Conservation (phyloP, 2,329 filamentous ascomycete genomes). For the Trichoderma sp. region DNA sequence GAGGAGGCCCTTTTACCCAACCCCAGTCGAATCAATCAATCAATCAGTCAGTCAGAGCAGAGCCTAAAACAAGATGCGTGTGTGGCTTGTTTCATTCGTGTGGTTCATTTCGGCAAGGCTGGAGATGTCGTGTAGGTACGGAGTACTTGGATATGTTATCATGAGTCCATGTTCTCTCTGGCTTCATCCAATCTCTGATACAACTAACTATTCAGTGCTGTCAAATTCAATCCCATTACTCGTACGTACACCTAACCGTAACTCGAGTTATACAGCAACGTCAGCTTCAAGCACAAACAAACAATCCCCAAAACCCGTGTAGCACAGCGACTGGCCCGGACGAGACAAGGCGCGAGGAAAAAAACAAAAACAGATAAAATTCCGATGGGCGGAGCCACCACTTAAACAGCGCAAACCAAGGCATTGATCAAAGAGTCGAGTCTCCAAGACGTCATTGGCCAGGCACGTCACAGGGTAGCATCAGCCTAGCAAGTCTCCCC, state of each 20-base stretch:
- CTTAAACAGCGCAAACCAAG: not conserved
- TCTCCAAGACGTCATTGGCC: conserved; percentile 1
- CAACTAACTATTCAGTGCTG: too few relatives aligned
- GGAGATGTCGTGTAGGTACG: too few relatives aligned
- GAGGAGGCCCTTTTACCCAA: not conserved
- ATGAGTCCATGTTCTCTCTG: too few relatives aligned
- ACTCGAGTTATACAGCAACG: not conserved
- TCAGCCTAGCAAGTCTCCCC: too few relatives aligned
- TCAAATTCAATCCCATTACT: too few relatives aligned
- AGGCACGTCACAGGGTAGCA: not conserved
- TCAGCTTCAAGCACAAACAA: not conserved
- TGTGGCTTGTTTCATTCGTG: not conserved
- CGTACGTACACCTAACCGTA: too few relatives aligned
- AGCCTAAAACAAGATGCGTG: not conserved
- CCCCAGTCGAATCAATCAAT: not conserved
- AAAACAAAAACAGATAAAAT: not conserved
- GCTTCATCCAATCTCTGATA: not conserved
- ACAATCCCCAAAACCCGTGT: not conserved
- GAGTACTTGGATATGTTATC: not conserved
- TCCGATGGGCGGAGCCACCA: conserved; percentile 1
- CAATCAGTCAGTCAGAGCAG: not conserved
- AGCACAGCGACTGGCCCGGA: too few relatives aligned
- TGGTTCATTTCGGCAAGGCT: conserved; percentile 10
- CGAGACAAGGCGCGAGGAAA: not conserved
- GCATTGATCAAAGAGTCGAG: not conserved